Evolutionary conservation across 1,284 basidiomycete species (phyloP).

Genomic region (Puccinia triticina): DNA sequence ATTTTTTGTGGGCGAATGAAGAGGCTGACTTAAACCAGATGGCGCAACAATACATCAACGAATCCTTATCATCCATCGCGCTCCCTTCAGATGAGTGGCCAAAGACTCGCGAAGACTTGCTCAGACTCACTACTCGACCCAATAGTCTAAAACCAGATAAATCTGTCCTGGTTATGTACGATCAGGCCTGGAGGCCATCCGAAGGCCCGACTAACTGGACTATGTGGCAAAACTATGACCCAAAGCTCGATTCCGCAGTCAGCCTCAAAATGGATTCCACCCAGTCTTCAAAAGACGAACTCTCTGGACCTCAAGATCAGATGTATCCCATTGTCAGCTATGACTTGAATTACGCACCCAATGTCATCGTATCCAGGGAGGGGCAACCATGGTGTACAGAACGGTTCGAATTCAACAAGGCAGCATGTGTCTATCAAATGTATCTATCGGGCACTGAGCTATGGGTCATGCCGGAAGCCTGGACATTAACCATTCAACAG

Average conservation of each 20-base stretch:
- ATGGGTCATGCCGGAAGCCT: constrained; percentile 58
- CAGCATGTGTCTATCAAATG: constrained; percentile 59
- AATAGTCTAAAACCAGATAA: constrained; percentile 31
- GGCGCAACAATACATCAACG: constrained; percentile 53
- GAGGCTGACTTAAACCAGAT: constrained; percentile 53
- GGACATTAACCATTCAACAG: constrained; percentile 57
- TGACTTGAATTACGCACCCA: constrained; percentile 57
- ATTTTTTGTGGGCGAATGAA: constrained; percentile 48
- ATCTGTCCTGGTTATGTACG: constrained; percentile 55
- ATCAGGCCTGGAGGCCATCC: constrained; percentile 56
- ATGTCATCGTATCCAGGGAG: constrained; percentile 55
- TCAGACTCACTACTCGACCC: constrained; percentile 53
- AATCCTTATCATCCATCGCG: constrained; percentile 53
- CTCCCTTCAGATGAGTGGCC: constrained; percentile 56
- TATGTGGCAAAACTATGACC: constrained; percentile 55
- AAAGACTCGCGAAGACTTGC: constrained; percentile 54
- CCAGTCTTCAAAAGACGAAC: constrained; percentile 20
- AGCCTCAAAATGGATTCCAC: not conserved
- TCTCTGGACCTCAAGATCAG: constrained; percentile 54
- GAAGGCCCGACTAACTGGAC: constrained; percentile 57
- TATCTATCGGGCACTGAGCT: constrained; percentile 58
- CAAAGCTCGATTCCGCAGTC: constrained; percentile 53
- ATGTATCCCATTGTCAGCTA: constrained; percentile 57
- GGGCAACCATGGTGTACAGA: constrained; percentile 60
- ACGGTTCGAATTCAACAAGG: constrained; percentile 57